Conservation (phyloP, 805 yeast species). For the Yarrowia sp. region DNA sequence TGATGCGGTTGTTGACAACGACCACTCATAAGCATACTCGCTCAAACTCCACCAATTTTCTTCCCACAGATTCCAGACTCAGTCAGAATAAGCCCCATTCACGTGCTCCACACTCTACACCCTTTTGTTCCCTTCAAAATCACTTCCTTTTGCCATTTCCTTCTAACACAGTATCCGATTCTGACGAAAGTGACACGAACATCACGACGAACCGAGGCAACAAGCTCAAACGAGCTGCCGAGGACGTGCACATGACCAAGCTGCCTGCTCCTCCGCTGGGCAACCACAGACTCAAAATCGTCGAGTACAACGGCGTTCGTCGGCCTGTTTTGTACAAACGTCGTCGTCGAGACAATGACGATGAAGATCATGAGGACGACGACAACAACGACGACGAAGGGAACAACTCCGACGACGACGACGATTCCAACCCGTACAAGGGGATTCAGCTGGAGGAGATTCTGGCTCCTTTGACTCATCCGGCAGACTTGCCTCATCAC, state of each 20-base stretch:
- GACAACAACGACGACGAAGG: constrained; percentile 46
- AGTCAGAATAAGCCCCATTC: no score
- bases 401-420: constrained; percentile 44
- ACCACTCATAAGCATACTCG: no score
- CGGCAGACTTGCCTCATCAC: constrained; percentile 77
- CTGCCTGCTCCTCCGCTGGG: constrained; percentile 49
- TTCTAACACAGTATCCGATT: constrained; percentile 45
- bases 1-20: no score
- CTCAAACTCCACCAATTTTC: no score
- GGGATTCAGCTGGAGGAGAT: constrained; percentile 63
- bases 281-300: constrained; percentile 46
- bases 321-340: constrained; percentile 46
- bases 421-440: constrained; percentile 56
- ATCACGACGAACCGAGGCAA: constrained; percentile 62
- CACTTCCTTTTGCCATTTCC: no score
- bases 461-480: constrained; percentile 79
- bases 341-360: constrained; percentile 45
- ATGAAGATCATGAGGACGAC: constrained; percentile 25
- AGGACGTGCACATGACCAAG: constrained; percentile 56
- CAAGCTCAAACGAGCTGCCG: constrained; percentile 61
- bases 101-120: no score
- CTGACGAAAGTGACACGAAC: constrained; percentile 46
- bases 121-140: no score
- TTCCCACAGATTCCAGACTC: no score
- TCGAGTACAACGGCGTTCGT: constrained; percentile 46